A percentile compares a stretch with the other conserved stretches of the same genome.
phyloP scores from a whole-genome alignment of 345 rosid species.

The Raphanus sativus region DNA sequence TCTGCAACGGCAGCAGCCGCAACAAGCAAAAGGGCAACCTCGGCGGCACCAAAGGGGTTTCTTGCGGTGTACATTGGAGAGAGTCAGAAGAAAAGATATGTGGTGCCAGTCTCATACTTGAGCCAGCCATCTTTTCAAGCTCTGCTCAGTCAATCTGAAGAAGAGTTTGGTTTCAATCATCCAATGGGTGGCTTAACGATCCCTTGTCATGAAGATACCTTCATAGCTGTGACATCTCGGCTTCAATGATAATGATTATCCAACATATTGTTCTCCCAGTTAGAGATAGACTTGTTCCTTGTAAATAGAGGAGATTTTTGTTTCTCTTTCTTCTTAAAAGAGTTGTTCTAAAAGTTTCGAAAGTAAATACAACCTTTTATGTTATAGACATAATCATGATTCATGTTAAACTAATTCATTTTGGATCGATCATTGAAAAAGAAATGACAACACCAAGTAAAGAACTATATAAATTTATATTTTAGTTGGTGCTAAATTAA shows the following conservation, averaged over 20 bases:
- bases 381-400: not conserved
- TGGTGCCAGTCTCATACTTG: constrained; percentile 48
- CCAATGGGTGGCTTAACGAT: constrained; percentile 54
- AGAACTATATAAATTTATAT: not conserved
- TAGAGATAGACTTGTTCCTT: constrained; percentile 8
- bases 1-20: not conserved
- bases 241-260: constrained; percentile 23
- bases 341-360: constrained; percentile 6
- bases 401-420: constrained; percentile 3
- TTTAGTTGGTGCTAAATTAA: not conserved
- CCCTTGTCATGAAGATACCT: constrained; percentile 50
- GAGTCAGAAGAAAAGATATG: constrained; percentile 41
- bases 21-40: constrained; percentile 2
- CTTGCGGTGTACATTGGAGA: constrained; percentile 57
- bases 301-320: constrained; percentile 1
- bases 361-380: not conserved
- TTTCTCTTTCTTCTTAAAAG: constrained; percentile 22
- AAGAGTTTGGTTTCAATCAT: constrained; percentile 49
- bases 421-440: not conserved
- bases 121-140: constrained; percentile 48
- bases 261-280: constrained; percentile 1
- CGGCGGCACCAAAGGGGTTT: constrained; percentile 41
- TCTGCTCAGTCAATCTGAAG: constrained; percentile 46
- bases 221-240: constrained; percentile 40
- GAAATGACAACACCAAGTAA: not conserved